phyloP scores from a whole-genome alignment of 768 basidiomycete species.

The Russula sp. region DNA sequence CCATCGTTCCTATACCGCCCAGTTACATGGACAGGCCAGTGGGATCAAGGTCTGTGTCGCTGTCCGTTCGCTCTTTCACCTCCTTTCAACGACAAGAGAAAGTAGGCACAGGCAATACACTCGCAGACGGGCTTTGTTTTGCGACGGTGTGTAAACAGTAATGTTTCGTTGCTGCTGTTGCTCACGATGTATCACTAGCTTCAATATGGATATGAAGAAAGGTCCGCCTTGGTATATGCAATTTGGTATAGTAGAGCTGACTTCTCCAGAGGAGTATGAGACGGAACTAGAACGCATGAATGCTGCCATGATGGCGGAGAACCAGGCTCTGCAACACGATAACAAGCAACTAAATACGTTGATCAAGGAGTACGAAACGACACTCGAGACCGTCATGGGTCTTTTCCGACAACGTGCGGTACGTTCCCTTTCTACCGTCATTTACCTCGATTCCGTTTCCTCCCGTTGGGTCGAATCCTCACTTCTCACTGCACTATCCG shows the following conservation, averaged over 20 bases:
- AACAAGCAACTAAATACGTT: conserved; percentile 90
- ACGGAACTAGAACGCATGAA: conserved; percentile 89
- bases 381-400: conserved; percentile 90
- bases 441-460: neutral
- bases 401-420: conserved; percentile 88
- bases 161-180: neutral
- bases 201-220: conserved; percentile 83
- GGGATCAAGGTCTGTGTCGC: conserved; percentile 62
- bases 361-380: conserved; percentile 96
- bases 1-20: conserved; percentile 65
- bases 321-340: conserved; percentile 79
- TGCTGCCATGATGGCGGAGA: conserved; percentile 67
- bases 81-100: neutral
- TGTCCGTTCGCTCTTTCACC: neutral
- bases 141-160: conserved; percentile 46
- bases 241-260: neutral
- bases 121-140: conserved; percentile 89
- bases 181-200: conserved; percentile 37
- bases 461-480: neutral
- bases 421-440: conserved; percentile 30
- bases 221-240: conserved; percentile 37
- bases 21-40: conserved; percentile 64
- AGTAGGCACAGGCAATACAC: conserved; percentile 79
- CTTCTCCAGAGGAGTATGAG: conserved; percentile 72
- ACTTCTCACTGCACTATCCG: no score